Base-by-base conservation (phyloP, 371 early-diverging fungal genomes). In the Lichtheimia ramosa region DNA sequence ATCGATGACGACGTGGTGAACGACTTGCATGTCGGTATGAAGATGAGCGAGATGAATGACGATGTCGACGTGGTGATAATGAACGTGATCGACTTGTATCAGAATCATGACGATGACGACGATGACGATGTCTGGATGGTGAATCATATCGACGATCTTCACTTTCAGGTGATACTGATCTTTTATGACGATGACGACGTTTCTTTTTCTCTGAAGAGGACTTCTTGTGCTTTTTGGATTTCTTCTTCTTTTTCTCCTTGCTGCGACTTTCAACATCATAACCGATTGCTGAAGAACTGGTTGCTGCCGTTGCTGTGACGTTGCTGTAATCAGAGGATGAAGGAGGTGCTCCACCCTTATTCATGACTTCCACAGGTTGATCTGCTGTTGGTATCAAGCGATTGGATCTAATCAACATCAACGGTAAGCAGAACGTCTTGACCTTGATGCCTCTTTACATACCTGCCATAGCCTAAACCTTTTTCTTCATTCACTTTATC, bases 401-500 rank as follows among this genome's bases (percentile, higher is more conserved):
- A 55, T 54, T 71, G 8, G 69, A 65, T 48, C 63, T 64, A n/a
- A 46, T 16, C 46, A 46, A 46, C 10, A 21, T 5, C n/a, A 21
- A 18, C 16, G 34, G 34, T 46, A n/a, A 46, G 46, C 18, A 18
- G 5, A 46, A 8, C 46, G 12, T 6, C n/a, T 46, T 46, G 46
- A n/a, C 21, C 46, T 0, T 14, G 6, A 12, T 18, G n/a, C 12
- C 2, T 2, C n/a, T 42, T 25, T 3, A 27, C 28, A 57, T 62
- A 82, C 78, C 79, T 75, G 70, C 83, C 84, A 66, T 81, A 89
- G 2, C 91, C 91, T 39, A 90, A 63, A 2, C 90, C 90, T 48
- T 83, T 81, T 56, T 76, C 78, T 13, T 66, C 73, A 0, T 69
- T 60, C 1, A 39, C 51, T n/a, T 56, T 40, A 5, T 75, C 61